Conservation (phyloP, 805 yeast genomes). For the Saccharomycopsis sp. region DNA sequence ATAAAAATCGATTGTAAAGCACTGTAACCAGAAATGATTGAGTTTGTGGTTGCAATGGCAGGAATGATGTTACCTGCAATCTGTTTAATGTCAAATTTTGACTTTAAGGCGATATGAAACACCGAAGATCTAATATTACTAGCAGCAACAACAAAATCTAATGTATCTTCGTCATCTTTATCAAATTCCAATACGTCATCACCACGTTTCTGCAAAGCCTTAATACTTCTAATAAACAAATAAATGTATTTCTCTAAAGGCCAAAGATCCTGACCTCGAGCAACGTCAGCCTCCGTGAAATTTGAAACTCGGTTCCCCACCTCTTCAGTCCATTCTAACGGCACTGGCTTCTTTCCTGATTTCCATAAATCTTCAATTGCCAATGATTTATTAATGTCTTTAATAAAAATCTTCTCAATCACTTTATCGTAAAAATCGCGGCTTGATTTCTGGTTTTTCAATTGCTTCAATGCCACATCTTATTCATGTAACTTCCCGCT, state of each 20-base stretch:
- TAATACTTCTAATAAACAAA: slow-evolving; percentile 14
- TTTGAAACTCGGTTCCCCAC: slow-evolving; percentile 22
- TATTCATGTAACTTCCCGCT: slow-evolving; percentile 86
- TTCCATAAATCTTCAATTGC: slow-evolving; percentile 74
- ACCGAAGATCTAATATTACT: slow-evolving; percentile 69
- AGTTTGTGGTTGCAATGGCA: slow-evolving; percentile 97
- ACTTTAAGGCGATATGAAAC: slow-evolving; percentile 61
- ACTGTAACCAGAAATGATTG: slow-evolving; percentile 86
- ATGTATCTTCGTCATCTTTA: slow-evolving; percentile 90
- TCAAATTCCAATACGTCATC: slow-evolving; percentile 54
- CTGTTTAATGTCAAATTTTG: slow-evolving; percentile 83
- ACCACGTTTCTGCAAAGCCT: slow-evolving; percentile 13
- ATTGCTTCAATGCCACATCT: slow-evolving; percentile 62
- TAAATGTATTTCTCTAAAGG: slow-evolving; percentile 29
- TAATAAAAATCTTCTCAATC: slow-evolving; percentile 52
- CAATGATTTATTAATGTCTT: slow-evolving; percentile 73
- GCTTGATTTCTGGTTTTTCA: slow-evolving; percentile 34
- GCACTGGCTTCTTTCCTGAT: slow-evolving; percentile 58
- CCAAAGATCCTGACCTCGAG: slow-evolving; percentile 45
- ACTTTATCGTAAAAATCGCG: slow-evolving; percentile 34
- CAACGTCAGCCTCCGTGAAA: slow-evolving; percentile 18
- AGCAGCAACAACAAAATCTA: slow-evolving; percentile 80
- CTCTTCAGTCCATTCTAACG: slow-evolving; percentile 37
- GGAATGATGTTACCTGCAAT: slow-evolving; percentile 98
- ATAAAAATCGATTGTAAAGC: slow-evolving; percentile 59